phyloP scores from a whole-genome alignment of 2,329 filamentous ascomycete species.

The Colletotrichum scovillei region DNA sequence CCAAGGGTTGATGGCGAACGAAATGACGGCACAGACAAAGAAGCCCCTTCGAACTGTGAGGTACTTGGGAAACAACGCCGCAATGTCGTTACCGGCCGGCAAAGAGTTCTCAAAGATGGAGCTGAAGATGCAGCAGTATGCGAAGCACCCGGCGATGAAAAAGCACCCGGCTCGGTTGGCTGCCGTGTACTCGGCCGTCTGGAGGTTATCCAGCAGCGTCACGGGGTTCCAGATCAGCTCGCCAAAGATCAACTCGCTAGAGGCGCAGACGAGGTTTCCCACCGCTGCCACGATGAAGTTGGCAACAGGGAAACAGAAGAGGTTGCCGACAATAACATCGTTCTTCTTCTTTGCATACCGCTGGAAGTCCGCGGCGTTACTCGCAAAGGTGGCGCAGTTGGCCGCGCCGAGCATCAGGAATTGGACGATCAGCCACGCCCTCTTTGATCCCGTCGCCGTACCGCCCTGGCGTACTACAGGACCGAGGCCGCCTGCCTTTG shows the following conservation, averaged over 20 bases:
- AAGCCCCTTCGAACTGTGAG: conserved; percentile 52
- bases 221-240: conserved; percentile 42
- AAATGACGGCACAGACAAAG: conserved; percentile 49
- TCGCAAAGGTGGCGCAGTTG: conserved; percentile 50
- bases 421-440: conserved; percentile 50
- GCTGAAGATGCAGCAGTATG: conserved; percentile 55
- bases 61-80: conserved; percentile 50
- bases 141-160: conserved; percentile 53
- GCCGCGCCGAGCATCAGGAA: conserved; percentile 50
- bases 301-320: conserved; percentile 53
- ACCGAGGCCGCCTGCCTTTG: conserved; percentile 79
- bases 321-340: conserved; percentile 53
- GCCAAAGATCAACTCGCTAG: conserved; percentile 39
- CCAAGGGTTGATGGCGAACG: conserved; percentile 52
- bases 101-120: conserved; percentile 56
- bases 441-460: conserved; percentile 57
- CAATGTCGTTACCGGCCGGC: conserved; percentile 53
- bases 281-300: conserved; percentile 51
- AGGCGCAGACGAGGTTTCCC: conserved; percentile 51
- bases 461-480: conserved; percentile 71
- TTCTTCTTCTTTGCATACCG: conserved; percentile 53
- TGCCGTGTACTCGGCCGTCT: conserved; percentile 46
- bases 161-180: conserved; percentile 51
- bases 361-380: conserved; percentile 56
- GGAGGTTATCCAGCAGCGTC: conserved; percentile 47